Evolutionary conservation across 768 basidiomycete genomes (phyloP), one percentile per base, ranked within the genome.

Genomic region (Tulasnella sp.): DNA sequence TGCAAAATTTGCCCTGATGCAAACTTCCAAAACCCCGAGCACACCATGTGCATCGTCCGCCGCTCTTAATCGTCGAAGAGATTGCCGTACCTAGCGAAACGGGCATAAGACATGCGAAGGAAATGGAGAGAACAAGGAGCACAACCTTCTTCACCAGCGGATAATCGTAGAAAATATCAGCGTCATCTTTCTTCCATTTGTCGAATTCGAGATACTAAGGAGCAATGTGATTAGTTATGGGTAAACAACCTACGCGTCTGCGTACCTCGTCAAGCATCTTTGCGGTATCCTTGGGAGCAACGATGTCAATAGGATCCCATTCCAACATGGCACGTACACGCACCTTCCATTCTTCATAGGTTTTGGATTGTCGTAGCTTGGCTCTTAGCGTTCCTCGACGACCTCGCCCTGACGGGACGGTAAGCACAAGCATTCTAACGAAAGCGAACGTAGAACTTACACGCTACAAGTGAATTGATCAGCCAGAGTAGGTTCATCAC

Each of bases 151-250:
- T 71, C 16, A 93, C 79, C 48, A 98, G 72, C 56, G 79, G 78
- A 77, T 83, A 92, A 59, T 98, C 95, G 62, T 92, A 96, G 57
- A 82, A 95, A 1, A 79, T 69, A 64, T 93, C 89, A 59, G 91
- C 86, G 40, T 49, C 22, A 20, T 57, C 66, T 51, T 70, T 72
- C 64, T 98, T 98, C 95, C 95, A 99, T 48, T 81, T 78, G 50
- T 89, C 73, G 59, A 95, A 93, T 5, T 80, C 72, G 24, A 98
- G 70, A 67, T 83, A 83, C 48, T 51, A 31, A 31, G 4, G 5
- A 43, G 16, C 10, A 25, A 5, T 40, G 27, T 40, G 10, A 40
- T 16, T 6, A 40, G 6, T 10, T 25, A n/a, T n/a, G n/a, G n/a
- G 10, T 10, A n/a, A 25, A 40, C 5, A n/a, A n/a, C 19, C n/a